phyloP scores from a whole-genome alignment of 192 early-diverging fungal species.

The Umbelopsis isabellina region DNA sequence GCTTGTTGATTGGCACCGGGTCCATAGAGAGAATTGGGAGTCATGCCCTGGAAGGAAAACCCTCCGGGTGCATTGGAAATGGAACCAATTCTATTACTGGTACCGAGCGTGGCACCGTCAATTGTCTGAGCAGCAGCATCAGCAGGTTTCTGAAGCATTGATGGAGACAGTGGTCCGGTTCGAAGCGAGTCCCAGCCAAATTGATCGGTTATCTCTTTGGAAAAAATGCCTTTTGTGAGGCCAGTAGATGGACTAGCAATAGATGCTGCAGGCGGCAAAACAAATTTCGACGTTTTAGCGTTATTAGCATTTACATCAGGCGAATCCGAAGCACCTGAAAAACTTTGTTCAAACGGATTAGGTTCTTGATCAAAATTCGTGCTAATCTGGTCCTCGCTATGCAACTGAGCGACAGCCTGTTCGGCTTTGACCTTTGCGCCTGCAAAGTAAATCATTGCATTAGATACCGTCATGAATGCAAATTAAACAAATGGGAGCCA shows the following conservation, averaged over 20 bases:
- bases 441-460: neutral
- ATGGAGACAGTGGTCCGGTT: constrained; percentile 76
- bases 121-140: neutral
- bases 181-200: constrained; percentile 66
- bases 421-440: neutral
- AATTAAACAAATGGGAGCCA: too few relatives aligned
- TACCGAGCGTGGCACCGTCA: constrained; percentile 11
- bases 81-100: constrained; percentile 11
- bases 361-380: constrained; percentile 81
- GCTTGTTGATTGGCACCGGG: neutral
- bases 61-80: constrained; percentile 11
- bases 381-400: neutral
- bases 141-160: constrained; percentile 71
- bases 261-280: constrained; percentile 72
- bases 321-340: constrained; percentile 50
- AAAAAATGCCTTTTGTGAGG: constrained; percentile 27
- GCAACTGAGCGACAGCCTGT: neutral
- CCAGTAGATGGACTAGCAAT: constrained; percentile 52
- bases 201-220: constrained; percentile 41
- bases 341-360: constrained; percentile 89
- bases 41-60: constrained; percentile 21
- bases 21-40: constrained; percentile 4
- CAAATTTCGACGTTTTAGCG: constrained; percentile 50
- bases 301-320: constrained; percentile 27
- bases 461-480: too few relatives aligned